These are phyloP conservation scores for Neophaeococcomyces mojaviensis DNA, from an alignment of 2,329 filamentous ascomycete genomes.

Conservation along the genomic window DNA sequence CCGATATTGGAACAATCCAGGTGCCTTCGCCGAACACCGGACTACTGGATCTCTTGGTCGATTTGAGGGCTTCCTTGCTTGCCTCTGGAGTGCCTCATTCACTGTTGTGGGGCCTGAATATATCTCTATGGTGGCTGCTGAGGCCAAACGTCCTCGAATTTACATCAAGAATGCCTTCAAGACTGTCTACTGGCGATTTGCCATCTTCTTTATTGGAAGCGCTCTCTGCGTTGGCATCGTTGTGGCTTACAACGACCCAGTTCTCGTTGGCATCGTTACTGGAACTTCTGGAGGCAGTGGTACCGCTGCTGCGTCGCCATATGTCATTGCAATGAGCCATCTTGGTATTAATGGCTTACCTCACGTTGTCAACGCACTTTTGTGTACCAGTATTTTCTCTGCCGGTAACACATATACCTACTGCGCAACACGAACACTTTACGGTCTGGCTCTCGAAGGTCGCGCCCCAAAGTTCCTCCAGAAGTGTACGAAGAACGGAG, in stretches of 20 bases:
- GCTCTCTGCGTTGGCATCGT: constrained; percentile 62
- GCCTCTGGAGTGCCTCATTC: constrained; percentile 61
- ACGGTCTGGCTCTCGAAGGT: constrained; percentile 47
- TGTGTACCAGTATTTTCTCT: constrained; percentile 48
- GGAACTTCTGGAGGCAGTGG: constrained; percentile 20
- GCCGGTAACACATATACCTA: constrained; percentile 50
- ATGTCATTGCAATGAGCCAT: constrained; percentile 55
- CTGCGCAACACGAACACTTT: constrained; percentile 56
- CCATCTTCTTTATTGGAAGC: constrained; percentile 65
- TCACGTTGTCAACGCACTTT: constrained; percentile 48
- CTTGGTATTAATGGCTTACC: constrained; percentile 47
- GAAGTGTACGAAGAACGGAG: constrained; percentile 51
- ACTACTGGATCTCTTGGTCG: constrained; percentile 55
- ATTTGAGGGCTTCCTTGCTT: constrained; percentile 50
- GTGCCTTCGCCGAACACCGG: constrained; percentile 60
- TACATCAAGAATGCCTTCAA: constrained; percentile 60
- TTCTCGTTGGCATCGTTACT: constrained; percentile 49
- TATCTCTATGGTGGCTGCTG: constrained; percentile 55
- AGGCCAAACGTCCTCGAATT: constrained; percentile 54
- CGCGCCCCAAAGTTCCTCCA: constrained; percentile 40
- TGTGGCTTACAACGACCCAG: constrained; percentile 57
- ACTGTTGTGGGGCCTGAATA: constrained; percentile 55
- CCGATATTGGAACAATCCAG: constrained; percentile 54
- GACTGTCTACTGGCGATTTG: constrained; percentile 61
- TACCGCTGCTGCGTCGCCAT: constrained; percentile 52